Evolutionary conservation across 2,329 filamentous ascomycete species (phyloP), one percentile per base, ranked within the genome.

Genomic region (Sarocladium brachiariae): DNA sequence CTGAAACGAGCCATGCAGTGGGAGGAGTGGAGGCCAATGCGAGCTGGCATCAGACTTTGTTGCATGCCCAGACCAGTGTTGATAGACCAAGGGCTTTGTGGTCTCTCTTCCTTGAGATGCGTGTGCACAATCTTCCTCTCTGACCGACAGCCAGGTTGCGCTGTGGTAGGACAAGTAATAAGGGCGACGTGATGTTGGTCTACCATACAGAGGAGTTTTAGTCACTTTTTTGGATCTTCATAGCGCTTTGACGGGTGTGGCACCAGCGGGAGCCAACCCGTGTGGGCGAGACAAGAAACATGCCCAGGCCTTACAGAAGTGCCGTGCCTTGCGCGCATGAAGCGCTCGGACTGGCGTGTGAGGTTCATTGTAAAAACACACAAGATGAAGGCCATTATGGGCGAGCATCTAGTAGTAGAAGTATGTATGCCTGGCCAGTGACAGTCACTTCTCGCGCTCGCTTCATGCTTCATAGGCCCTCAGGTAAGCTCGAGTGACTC

Each of bases 1-100:
- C 43, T 47, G 43, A 47, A 47, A 47, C 43, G 25, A 47, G 43
- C 43, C 25, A 19, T 43, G 43, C 43, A 31, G 25, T 33, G 43
- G 43, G 43, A 47, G 24, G 43, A 21, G 43, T 47, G 43, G 43
- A 33, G 43, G 19, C 25, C 3, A 18, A 33, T 21, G 43, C 27
- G 33, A 47, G 25, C 23, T 33, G 10, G 43, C 43, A 47, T 47
- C 43, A 25, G 43, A 47, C 43, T 30, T 39, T 47, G 43, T 47
- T n/a, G 43, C 43, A 47, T 47, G n/a, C n/a, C n/a, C n/a, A n/a
- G n/a, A n/a, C n/a, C n/a, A n/a, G n/a, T n/a, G n/a, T n/a, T n/a
- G n/a, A n/a, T n/a, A n/a, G n/a, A n/a, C n/a, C 7, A 23, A 21
- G 24, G 37, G 39, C 39, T 43, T 25, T 11, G 23, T n/a, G n/a